Conservation (phyloP, 345 rosid species). For the Eucalyptus erythrocorys region DNA sequence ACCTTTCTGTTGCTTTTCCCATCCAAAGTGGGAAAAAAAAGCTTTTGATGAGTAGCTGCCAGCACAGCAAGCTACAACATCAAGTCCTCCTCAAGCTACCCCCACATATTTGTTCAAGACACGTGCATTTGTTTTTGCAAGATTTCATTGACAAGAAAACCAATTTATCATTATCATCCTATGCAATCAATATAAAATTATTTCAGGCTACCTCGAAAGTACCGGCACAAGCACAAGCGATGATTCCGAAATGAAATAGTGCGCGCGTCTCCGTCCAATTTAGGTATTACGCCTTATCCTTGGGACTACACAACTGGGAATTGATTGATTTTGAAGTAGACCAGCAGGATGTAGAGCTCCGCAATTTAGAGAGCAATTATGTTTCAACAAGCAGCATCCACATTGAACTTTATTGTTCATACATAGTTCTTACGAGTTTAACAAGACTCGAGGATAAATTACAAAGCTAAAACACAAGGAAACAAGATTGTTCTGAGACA, state of each 20-base stretch:
- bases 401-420: not conserved
- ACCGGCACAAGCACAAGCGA: not conserved
- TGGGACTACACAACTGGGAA: not conserved
- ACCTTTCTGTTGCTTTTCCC: constrained; percentile 7
- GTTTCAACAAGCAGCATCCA: not conserved
- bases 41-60: constrained; percentile 6
- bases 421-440: not conserved
- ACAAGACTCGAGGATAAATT: not conserved
- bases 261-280: not conserved
- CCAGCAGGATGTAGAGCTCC: not conserved
- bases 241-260: not conserved
- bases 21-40: not conserved
- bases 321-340: not conserved
- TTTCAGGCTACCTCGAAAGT: not conserved
- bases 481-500: not conserved
- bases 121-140: not conserved
- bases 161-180: not conserved
- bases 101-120: not conserved
- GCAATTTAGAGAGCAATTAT: not conserved
- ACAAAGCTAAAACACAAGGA: not conserved
- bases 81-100: not conserved
- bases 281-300: not conserved
- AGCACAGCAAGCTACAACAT: not conserved
- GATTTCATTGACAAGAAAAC: not conserved
- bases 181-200: not conserved